phyloP scores from a whole-genome alignment of 768 basidiomycete species.

The Xerocomus brunneocitrinus region DNA sequence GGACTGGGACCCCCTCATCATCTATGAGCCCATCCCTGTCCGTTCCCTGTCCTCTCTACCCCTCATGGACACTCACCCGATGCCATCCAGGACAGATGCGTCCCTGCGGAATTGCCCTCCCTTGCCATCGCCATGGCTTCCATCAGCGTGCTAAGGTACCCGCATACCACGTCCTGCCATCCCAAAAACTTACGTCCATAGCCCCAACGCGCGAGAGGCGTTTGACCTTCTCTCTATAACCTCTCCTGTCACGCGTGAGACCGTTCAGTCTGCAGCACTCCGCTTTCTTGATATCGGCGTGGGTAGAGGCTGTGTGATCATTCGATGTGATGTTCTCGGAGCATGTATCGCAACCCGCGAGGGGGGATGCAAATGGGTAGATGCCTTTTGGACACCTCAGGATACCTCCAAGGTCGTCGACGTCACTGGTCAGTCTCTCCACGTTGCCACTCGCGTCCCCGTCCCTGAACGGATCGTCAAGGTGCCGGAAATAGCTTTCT shows the following conservation, averaged over 20 bases:
- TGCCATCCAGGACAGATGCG: conserved; percentile 59
- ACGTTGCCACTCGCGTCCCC: background rate
- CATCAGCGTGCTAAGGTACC: conserved; percentile 67
- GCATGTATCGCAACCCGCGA: conserved; percentile 49
- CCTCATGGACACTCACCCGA: background rate
- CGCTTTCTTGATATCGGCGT: conserved; percentile 60
- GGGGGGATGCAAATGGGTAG: conserved; percentile 54
- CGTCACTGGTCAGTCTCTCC: conserved; percentile 60
- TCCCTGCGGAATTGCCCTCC: conserved; percentile 73
- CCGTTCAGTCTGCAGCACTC: conserved; percentile 64
- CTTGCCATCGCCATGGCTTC: conserved; percentile 53
- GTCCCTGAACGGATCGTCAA: conserved; percentile 24
- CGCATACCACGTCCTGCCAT: background rate
- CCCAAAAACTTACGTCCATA: conserved; percentile 25
- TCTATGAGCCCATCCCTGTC: conserved; percentile 89
- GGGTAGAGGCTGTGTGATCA: conserved; percentile 58
- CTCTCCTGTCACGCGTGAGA: conserved; percentile 34
- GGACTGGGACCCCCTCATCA: conserved; percentile 60
- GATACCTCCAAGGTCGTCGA: conserved; percentile 57
- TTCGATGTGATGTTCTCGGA: conserved; percentile 71
- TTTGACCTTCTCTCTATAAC: conserved; percentile 59
- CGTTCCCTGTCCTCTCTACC: conserved; percentile 21
- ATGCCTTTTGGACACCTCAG: conserved; percentile 64
- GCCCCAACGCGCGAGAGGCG: conserved; percentile 87
- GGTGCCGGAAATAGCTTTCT: conserved; percentile 92